phyloP scores from a whole-genome alignment of 306 rosid genomes.

The Arachis hypogaea region DNA sequence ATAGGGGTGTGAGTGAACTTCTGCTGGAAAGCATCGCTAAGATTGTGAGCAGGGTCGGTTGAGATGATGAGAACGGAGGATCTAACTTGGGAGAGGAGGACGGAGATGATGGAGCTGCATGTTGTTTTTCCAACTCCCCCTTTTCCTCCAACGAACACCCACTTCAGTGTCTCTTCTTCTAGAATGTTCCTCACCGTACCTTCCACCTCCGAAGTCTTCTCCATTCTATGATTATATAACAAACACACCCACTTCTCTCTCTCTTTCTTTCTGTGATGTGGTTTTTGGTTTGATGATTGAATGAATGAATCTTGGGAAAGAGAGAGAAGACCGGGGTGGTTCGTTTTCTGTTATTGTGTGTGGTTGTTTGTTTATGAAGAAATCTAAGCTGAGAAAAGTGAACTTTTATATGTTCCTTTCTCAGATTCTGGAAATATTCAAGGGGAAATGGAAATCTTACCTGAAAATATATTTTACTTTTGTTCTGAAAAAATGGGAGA shows the following conservation, averaged over 20 bases:
- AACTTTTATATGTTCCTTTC: too few relatives aligned
- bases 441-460: too few relatives aligned
- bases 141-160: slow-evolving; percentile 98
- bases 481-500: too few relatives aligned
- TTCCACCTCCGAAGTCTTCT: slow-evolving; percentile 26
- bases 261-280: not conserved
- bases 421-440: too few relatives aligned
- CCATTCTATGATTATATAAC: not conserved
- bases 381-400: too few relatives aligned
- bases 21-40: slow-evolving; percentile 98
- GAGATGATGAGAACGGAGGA: slow-evolving; percentile 91
- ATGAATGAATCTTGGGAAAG: not conserved
- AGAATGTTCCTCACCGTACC: slow-evolving; percentile 80
- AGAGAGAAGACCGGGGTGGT: not conserved
- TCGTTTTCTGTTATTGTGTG: not conserved
- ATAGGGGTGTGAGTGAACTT: slow-evolving; percentile 88
- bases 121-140: slow-evolving; percentile 99
- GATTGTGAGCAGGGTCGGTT: slow-evolving; percentile 99
- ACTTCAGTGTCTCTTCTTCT: slow-evolving; percentile 83
- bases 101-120: slow-evolving; percentile 88
- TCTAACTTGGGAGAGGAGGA: slow-evolving; percentile 79
- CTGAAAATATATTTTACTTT: too few relatives aligned
- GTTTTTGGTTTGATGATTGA: not conserved
- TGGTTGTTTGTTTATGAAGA: too few relatives aligned
- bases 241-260: slow-evolving; percentile 2